A percentile compares a stretch with the other conserved stretches of the same genome.
Evolutionary conservation across 257 asterid species (phyloP).

Genomic region (Phtheirospermum japonicum): DNA sequence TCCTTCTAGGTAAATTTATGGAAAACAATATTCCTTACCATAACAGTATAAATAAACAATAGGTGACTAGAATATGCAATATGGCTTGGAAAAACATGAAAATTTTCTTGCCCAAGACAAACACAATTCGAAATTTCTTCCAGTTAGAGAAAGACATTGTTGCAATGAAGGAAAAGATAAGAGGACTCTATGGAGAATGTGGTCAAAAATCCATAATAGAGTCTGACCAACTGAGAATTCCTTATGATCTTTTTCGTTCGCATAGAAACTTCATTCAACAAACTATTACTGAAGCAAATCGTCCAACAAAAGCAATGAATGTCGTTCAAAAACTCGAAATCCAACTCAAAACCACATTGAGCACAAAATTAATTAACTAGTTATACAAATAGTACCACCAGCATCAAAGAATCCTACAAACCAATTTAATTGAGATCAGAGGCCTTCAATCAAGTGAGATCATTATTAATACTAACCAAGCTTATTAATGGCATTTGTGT

Average conservation of each 20-base stretch:
- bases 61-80: conserved; percentile 11
- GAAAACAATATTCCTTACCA: conserved; percentile 1
- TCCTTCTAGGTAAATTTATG: not conserved
- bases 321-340: conserved; percentile 12
- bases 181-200: too few species aligned
- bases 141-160: conserved; percentile 8
- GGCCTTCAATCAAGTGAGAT: conserved; percentile 17
- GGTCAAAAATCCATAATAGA: too few species aligned
- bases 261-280: conserved; percentile 4
- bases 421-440: too few species aligned
- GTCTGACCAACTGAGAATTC: not conserved
- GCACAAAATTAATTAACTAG: conserved; percentile 1
- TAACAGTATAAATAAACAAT: conserved; percentile 12
- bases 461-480: not conserved
- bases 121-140: conserved; percentile 9
- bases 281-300: not conserved
- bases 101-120: not conserved
- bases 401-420: too few species aligned
- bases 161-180: too few species aligned
- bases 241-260: not conserved
- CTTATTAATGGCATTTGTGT: conserved; percentile 14
- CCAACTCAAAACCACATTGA: conserved; percentile 2
- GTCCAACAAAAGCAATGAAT: not conserved
- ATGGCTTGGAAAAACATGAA: conserved; percentile 15
- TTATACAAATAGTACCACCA: too few species aligned